Base-by-base conservation (phyloP, 352 stramenopile species). In the Phytopythium montanum region DNA sequence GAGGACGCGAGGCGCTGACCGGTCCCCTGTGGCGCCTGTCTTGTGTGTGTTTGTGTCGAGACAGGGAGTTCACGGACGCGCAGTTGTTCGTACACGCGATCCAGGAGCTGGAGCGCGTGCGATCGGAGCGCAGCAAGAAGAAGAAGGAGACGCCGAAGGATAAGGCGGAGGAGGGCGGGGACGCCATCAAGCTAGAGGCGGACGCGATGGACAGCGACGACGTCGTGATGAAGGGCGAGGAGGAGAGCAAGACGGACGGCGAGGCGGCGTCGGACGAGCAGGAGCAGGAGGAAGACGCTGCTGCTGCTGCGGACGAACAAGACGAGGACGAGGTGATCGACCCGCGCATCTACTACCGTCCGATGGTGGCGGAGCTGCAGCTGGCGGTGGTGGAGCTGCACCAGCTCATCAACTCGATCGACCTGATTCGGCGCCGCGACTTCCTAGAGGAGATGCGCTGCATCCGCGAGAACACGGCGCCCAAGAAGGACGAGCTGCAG, bases 391-490 rank as follows among this genome's bases (percentile, higher is more conserved):
- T 85, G 12, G 86, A 94, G 51, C 68, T 94, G 29, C 82, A 94
- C 56, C 84, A 95, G 62, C 67, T 95, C 14, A 92, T 95, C 57
- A 94, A 94, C 66, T 91, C 86, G 21, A 92, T 95, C 50, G 86
- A 95, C 59, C 62, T 95, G 42, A 90, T 95, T 36, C 77, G 83
- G 5, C 70, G 77, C 51, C 82, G 76, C 13, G 81, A 92, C 45
- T 95, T 87, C 54, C 57, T 95, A 46, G 84, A 95, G 62, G 86
- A 95, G 38, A 91, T 93, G 79, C 79, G 85, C 51, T 95, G 86
- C 59, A 83, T 92, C 54, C 80, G 86, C 23, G 86, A 95, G 53
- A 91, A 95, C 61, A 93, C 83, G n/a, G 75, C 80, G 13, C 74
- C 80, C 19, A 92, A 88, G 58, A 81, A 78, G 60, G 84, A 94